Evolutionary conservation across 345 rosid genomes (phyloP).

Genomic region (Moricandia moricandioides): DNA sequence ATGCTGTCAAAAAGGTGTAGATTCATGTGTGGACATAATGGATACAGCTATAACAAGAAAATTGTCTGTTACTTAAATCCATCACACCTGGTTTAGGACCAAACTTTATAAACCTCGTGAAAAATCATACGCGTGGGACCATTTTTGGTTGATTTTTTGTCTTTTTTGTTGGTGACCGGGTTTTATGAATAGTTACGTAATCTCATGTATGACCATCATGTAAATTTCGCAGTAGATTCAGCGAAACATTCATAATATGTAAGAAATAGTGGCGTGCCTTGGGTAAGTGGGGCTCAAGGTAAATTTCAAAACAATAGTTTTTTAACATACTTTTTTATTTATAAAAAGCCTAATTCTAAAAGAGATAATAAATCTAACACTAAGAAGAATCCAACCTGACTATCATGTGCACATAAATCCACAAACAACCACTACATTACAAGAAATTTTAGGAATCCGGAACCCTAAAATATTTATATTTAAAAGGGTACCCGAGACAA

Average conservation of each 20-base stretch:
- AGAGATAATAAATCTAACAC: too few species aligned
- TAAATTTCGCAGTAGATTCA: constrained; percentile 11
- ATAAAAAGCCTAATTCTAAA: too few species aligned
- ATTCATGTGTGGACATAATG: constrained; percentile 21
- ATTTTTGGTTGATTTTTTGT: constrained; percentile 4
- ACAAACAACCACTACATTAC: too few species aligned
- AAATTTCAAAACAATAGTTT: too few species aligned
- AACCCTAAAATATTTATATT: too few species aligned
- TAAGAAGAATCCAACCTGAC: too few species aligned
- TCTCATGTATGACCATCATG: constrained; percentile 3
- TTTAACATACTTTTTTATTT: too few species aligned
- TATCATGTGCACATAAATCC: too few species aligned
- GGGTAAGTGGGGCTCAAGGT: too few species aligned
- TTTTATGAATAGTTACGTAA: constrained; percentile 3
- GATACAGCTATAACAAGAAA: constrained; percentile 11
- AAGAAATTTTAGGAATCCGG: too few species aligned
- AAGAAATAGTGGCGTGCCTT: too few species aligned
- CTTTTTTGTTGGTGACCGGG: neutral
- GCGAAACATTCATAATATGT: neutral
- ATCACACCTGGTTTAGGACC: constrained; percentile 25
- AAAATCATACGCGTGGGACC: constrained; percentile 25
- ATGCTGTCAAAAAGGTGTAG: neutral
- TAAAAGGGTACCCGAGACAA: too few species aligned
- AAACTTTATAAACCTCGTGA: constrained; percentile 31
- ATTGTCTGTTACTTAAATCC: constrained; percentile 16